These are phyloP conservation scores for Rosa hybrid DNA, from an alignment of 331 rosid species.

Conservation along the genomic window DNA sequence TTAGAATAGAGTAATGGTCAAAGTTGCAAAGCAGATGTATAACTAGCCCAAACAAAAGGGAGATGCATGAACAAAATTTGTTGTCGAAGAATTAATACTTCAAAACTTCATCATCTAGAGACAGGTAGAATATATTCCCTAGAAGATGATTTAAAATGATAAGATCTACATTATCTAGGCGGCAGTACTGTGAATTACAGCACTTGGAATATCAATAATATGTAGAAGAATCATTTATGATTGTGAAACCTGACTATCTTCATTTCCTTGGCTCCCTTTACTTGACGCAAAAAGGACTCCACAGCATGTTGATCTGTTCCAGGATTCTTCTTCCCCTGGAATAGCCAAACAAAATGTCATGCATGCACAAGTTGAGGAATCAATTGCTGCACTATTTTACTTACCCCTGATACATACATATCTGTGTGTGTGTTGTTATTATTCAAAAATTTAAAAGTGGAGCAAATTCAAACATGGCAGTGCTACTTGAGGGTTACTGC, in stretches of 20 bases:
- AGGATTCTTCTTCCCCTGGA: slow-evolving; percentile 95
- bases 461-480: not conserved
- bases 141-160: not conserved
- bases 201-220: not conserved
- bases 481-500: not conserved
- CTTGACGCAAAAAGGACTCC: slow-evolving; percentile 64
- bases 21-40: not conserved
- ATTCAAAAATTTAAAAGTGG: not conserved
- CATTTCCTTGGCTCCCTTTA: slow-evolving; percentile 78
- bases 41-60: not conserved
- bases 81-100: not conserved
- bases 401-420: not conserved
- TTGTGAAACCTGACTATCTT: slow-evolving; percentile 78
- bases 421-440: not conserved
- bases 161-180: not conserved
- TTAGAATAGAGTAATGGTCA: not conserved
- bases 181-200: not conserved
- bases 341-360: slow-evolving; percentile 4
- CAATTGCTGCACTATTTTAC: not conserved
- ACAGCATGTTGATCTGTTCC: slow-evolving; percentile 74
- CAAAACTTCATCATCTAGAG: slow-evolving; percentile 4
- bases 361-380: not conserved
- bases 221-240: slow-evolving; percentile 15
- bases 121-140: not conserved
- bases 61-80: not conserved